Conservation (phyloP, 2,329 filamentous ascomycete genomes). For the Monilinia laxa region DNA sequence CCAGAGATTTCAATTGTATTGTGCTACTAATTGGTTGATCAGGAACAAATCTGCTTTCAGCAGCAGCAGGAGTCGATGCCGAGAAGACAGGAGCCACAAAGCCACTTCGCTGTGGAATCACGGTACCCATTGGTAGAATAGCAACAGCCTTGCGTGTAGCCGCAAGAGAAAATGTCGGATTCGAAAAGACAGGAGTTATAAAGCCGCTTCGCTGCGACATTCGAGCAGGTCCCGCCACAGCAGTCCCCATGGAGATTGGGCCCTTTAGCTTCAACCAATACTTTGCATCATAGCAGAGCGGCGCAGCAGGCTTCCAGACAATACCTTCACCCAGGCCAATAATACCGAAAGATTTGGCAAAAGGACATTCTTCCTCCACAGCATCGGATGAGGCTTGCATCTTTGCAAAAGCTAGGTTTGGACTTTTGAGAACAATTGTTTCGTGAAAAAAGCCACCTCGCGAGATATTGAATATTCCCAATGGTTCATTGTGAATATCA, state of each 20-base stretch:
- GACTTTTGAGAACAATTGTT: slow-evolving; percentile 19
- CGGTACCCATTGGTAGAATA: neutral
- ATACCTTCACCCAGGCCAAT: slow-evolving; percentile 33
- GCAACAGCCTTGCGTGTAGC: accelerated
- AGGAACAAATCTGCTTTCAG: neutral
- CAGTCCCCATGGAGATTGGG: slow-evolving; percentile 5
- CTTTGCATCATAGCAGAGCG: slow-evolving; percentile 28
- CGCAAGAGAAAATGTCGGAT: neutral
- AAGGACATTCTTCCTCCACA: slow-evolving; percentile 34
- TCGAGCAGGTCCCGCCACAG: neutral
- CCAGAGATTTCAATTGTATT: neutral
- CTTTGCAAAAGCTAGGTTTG: slow-evolving; percentile 7
- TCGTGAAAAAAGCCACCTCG: slow-evolving; percentile 29
- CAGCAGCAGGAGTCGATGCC: too few species aligned
- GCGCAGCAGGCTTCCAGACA: slow-evolving; percentile 33
- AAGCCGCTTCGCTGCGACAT: neutral
- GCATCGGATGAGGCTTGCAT: slow-evolving; percentile 26
- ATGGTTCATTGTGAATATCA: slow-evolving; percentile 27
- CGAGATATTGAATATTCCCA: slow-evolving; percentile 31
- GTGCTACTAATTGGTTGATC: accelerated
- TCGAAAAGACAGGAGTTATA: neutral
- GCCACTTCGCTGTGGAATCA: neutral
- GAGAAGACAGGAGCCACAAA: neutral
- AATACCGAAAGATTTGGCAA: slow-evolving; percentile 30
- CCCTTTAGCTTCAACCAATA: slow-evolving; percentile 36